Conservation (phyloP, 2,329 filamentous ascomycete genomes). For the Mycocentrospora acerina region DNA sequence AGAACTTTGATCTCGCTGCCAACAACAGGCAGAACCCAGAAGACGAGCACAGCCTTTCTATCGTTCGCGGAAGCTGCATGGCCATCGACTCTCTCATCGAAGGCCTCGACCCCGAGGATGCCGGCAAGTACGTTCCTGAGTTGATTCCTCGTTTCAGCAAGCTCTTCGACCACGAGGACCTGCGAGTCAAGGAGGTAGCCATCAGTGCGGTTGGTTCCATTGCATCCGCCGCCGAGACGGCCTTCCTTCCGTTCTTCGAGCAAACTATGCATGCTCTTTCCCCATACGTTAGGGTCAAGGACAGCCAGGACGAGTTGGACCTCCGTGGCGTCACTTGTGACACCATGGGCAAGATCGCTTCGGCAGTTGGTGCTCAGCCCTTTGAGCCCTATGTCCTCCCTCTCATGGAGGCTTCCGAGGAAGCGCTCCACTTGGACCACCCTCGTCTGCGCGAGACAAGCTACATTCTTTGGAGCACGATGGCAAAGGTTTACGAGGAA, state of each 20-base stretch:
- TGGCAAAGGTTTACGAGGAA: slow-evolving; percentile 90
- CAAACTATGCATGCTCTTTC: slow-evolving; percentile 88
- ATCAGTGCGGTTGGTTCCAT: slow-evolving; percentile 89
- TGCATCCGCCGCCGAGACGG: slow-evolving; percentile 77
- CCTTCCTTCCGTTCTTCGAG: slow-evolving; percentile 89
- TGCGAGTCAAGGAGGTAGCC: slow-evolving; percentile 85
- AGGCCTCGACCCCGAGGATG: slow-evolving; percentile 76
- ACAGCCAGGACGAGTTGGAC: slow-evolving; percentile 84
- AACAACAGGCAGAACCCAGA: slow-evolving; percentile 63
- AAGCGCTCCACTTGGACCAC: slow-evolving; percentile 84
- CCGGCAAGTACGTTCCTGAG: slow-evolving; percentile 77
- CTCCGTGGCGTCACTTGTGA: slow-evolving; percentile 88
- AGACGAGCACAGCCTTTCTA: slow-evolving; percentile 75
- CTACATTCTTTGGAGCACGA: slow-evolving; percentile 93
- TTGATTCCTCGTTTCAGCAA: slow-evolving; percentile 82
- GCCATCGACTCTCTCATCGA: slow-evolving; percentile 91
- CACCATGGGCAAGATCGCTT: slow-evolving; percentile 88
- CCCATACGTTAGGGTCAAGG: slow-evolving; percentile 80
- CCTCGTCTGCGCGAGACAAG: slow-evolving; percentile 91
- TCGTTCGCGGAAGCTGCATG: slow-evolving; percentile 86
- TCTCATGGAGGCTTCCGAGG: slow-evolving; percentile 89
- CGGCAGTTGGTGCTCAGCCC: slow-evolving; percentile 78
- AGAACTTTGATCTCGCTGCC: slow-evolving; percentile 83
- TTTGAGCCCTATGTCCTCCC: slow-evolving; percentile 92
- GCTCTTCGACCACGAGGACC: slow-evolving; percentile 80